These are phyloP conservation scores for Parastagonospora avenae DNA, from an alignment of 2,329 filamentous ascomycete genomes.

Conservation along the genomic window DNA sequence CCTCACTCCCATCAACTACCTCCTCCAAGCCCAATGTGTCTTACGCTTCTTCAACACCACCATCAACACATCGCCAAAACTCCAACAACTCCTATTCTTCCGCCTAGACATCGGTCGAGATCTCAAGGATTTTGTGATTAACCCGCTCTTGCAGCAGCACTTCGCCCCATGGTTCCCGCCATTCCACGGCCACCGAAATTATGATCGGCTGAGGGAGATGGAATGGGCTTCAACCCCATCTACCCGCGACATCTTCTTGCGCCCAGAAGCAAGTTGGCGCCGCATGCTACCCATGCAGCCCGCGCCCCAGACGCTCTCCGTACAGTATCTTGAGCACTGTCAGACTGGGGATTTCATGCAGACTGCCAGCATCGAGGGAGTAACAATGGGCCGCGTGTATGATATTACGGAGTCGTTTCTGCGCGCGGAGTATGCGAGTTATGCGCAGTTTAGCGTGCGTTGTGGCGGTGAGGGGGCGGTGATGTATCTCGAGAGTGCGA, in stretches of 20 bases:
- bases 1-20: constrained; percentile 22
- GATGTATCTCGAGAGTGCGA: not conserved
- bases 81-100: constrained; percentile 19
- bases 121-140: constrained; percentile 1
- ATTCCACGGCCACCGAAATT: not conserved
- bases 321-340: not conserved
- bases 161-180: constrained; percentile 16
- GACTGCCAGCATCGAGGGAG: not conserved
- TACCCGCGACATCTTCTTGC: not conserved
- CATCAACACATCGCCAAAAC: constrained; percentile 12
- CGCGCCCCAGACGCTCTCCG: not conserved
- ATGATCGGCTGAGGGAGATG: not conserved
- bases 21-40: constrained; percentile 10
- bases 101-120: not conserved
- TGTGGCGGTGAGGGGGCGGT: not conserved
- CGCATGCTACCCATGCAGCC: not conserved
- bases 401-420: too few species aligned
- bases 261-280: not conserved
- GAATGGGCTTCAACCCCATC: not conserved
- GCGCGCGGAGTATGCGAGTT: too few species aligned
- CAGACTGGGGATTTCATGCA: not conserved
- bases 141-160: constrained; percentile 11
- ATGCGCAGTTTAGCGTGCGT: too few species aligned
- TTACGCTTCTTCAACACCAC: constrained; percentile 3
- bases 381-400: too few species aligned